These are phyloP conservation scores for Pichia sp. DNA, from an alignment of 1,139 yeast species.

Conservation along the genomic window DNA sequence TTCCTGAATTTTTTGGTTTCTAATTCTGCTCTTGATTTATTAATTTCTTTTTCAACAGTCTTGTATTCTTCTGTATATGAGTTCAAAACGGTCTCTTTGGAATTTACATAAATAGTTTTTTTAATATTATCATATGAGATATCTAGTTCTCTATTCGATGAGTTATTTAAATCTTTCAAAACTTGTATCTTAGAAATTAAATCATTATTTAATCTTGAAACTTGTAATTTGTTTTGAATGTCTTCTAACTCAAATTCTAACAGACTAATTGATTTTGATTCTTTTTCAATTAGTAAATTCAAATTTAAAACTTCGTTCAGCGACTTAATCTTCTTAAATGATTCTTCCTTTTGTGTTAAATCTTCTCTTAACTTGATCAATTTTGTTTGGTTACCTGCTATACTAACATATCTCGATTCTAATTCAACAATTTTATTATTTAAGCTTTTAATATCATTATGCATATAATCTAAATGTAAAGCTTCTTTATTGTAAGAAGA, in stretches of 20 bases:
- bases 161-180: slow-evolving; percentile 33
- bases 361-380: slow-evolving; percentile 31
- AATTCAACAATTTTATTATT: slow-evolving; percentile 32
- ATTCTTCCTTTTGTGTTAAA: slow-evolving; percentile 32
- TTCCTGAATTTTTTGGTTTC: slow-evolving; percentile 3
- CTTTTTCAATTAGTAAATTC: slow-evolving; percentile 21
- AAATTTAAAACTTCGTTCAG: slow-evolving; percentile 35
- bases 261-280: not conserved
- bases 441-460: slow-evolving; percentile 32
- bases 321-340: slow-evolving; percentile 29
- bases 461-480: slow-evolving; percentile 37
- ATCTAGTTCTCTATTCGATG: slow-evolving; percentile 7
- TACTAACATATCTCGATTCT: slow-evolving; percentile 33
- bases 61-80: not conserved
- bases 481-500: slow-evolving; percentile 36
- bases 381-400: slow-evolving; percentile 36
- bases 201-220: slow-evolving; percentile 54
- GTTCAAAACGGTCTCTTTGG: not conserved
- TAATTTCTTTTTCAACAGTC: slow-evolving; percentile 1
- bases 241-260: slow-evolving; percentile 37
- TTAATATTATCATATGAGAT: not conserved
- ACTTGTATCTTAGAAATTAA: slow-evolving; percentile 45
- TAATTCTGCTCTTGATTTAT: slow-evolving; percentile 1
- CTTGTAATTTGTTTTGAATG: slow-evolving; percentile 43
- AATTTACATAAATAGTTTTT: not conserved